Evolutionary conservation across 192 early-diverging fungal species (phyloP).

Genomic region (Entophlyctis helioformis): DNA sequence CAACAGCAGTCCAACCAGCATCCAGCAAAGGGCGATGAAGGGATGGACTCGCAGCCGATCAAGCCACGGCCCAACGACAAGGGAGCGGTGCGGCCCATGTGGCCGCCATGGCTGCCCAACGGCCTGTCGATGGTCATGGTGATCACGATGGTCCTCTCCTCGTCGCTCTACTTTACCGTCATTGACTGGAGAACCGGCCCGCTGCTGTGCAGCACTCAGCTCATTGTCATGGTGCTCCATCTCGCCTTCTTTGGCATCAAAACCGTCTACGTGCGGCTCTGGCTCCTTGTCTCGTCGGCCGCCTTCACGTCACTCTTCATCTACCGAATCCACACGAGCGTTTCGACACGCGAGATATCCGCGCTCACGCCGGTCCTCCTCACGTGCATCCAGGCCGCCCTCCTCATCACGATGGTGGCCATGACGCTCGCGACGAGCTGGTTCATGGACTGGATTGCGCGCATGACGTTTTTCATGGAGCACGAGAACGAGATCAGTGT

Average conservation of each 20-base stretch:
- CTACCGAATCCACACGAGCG: neutral
- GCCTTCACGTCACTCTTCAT: too few species aligned
- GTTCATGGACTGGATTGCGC: conserved; percentile 10
- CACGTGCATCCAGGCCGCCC: neutral
- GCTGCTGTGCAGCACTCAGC: neutral
- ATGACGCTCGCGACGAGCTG: conserved; percentile 9
- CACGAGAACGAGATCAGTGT: conserved; percentile 8
- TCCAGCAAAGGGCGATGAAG: too few species aligned
- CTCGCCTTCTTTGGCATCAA: conserved; percentile 5
- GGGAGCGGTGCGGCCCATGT: conserved; percentile 2
- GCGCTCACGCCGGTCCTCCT: neutral
- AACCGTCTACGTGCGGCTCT: conserved; percentile 1
- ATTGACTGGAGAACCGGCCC: neutral
- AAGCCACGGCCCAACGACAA: too few species aligned
- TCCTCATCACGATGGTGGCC: neutral
- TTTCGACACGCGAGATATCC: neutral
- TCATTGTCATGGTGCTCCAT: neutral
- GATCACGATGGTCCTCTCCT: conserved; percentile 1
- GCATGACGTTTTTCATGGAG: neutral
- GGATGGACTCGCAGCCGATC: too few species aligned
- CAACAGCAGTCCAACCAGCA: too few species aligned
- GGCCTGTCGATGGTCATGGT: conserved; percentile 2
- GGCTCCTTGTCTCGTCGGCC: neutral
- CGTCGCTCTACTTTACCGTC: neutral
- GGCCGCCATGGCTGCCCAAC: conserved; percentile 11